A percentile compares a stretch with the other conserved stretches of the same genome.
Conservation (phyloP, 1,284 basidiomycete genomes). For the Ganoderma sp. region DNA sequence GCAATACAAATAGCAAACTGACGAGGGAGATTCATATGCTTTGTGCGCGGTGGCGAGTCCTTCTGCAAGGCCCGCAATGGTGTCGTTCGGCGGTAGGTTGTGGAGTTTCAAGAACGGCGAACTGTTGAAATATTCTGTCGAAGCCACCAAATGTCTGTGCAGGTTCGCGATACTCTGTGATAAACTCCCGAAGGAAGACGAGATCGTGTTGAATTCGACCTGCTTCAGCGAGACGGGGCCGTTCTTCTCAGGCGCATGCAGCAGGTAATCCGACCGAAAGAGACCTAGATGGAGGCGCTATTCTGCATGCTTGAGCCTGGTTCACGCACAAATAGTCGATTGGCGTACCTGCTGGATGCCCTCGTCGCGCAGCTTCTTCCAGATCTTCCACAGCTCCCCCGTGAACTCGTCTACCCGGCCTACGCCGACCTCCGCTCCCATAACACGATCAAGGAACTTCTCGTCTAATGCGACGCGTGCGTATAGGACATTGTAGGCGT, state of each 20-base stretch:
- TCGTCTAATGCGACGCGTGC: constrained; percentile 83
- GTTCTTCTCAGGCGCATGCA: constrained; percentile 63
- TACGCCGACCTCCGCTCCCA: constrained; percentile 79
- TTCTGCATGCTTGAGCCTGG: constrained; percentile 3
- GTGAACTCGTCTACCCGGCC: constrained; percentile 89
- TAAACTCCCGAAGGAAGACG: constrained; percentile 87
- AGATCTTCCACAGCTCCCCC: constrained; percentile 84
- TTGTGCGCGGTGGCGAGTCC: constrained; percentile 84
- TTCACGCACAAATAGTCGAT: neutral
- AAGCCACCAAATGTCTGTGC: constrained; percentile 78
- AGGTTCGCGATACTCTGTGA: constrained; percentile 77
- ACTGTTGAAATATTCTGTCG: constrained; percentile 69
- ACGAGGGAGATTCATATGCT: constrained; percentile 70
- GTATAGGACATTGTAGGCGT: constrained; percentile 86
- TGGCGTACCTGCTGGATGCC: constrained; percentile 51
- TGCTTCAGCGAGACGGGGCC: constrained; percentile 76
- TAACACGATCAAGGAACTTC: constrained; percentile 80
- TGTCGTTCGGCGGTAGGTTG: constrained; percentile 79
- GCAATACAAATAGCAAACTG: neutral
- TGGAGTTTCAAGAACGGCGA: constrained; percentile 60
- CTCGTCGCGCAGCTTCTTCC: constrained; percentile 76
- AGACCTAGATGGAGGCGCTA: constrained; percentile 88
- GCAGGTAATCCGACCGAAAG: constrained; percentile 95
- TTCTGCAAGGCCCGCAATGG: constrained; percentile 70
- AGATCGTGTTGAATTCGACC: constrained; percentile 99